Evolutionary conservation across 192 early-diverging fungal genomes (phyloP).

Genomic region (Dissophora globulifera): DNA sequence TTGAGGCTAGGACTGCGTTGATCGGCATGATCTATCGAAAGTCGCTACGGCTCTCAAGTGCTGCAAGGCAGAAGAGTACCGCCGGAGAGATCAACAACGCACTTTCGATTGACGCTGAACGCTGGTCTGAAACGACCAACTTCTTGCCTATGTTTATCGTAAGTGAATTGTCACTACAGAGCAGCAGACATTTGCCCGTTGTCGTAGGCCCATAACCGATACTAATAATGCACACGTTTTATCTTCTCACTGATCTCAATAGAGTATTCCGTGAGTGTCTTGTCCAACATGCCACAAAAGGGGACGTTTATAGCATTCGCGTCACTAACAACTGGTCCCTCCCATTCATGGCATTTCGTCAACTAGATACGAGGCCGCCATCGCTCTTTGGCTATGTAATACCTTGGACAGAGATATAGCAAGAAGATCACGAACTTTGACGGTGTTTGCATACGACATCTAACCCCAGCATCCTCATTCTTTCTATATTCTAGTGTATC

Average conservation of each 20-base stretch:
- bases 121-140: slow-evolving; percentile 19
- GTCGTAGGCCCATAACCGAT: no score
- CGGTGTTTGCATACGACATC: no score
- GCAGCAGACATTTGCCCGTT: no score
- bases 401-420: no score
- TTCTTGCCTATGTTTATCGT: slow-evolving; percentile 34
- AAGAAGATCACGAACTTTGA: no score
- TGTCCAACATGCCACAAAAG: no score
- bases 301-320: no score
- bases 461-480: not conserved
- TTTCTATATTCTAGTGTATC: slow-evolving; percentile 14
- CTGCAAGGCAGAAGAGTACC: slow-evolving; percentile 39
- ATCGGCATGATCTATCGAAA: slow-evolving; percentile 57
- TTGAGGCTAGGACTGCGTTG: slow-evolving; percentile 47
- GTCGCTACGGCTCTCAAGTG: slow-evolving; percentile 40
- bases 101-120: slow-evolving; percentile 55
- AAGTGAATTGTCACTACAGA: slow-evolving; percentile 7
- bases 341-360: no score
- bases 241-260: no score
- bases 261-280: no score
- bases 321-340: no score
- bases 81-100: slow-evolving; percentile 56
- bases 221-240: no score
- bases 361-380: slow-evolving; percentile 25
- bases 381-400: slow-evolving; percentile 46